Conservation (phyloP, 192 early-diverging fungal species). For the Linnemannia zychae region DNA sequence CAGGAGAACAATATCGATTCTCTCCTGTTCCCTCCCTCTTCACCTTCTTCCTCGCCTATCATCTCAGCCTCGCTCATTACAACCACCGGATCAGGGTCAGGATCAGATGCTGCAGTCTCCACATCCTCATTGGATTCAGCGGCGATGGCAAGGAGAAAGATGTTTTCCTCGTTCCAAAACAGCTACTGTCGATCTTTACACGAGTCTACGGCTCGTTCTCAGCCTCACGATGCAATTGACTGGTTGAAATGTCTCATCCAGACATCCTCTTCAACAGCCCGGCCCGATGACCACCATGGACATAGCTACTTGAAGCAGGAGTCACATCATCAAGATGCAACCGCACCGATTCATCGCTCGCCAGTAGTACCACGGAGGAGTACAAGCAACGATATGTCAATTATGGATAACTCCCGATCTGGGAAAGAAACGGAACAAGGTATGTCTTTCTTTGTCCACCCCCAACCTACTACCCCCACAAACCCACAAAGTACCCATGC, state of each 20-base stretch:
- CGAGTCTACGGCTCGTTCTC: conserved; percentile 13
- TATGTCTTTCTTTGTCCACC: no score
- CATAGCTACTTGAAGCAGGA: background rate
- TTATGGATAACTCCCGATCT: background rate
- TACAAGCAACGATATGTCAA: background rate
- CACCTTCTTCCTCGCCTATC: background rate
- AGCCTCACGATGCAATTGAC: conserved; percentile 20
- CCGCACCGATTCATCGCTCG: background rate
- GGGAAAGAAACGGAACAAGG: no score
- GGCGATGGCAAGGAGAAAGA: background rate
- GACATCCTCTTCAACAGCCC: background rate
- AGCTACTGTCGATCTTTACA: conserved; percentile 29
- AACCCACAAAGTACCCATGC: no score
- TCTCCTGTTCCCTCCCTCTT: background rate
- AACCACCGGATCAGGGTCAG: background rate
- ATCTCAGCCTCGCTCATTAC: background rate
- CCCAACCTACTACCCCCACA: no score
- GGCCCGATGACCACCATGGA: background rate
- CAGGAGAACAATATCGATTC: background rate
- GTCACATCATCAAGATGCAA: background rate
- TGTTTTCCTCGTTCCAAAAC: background rate
- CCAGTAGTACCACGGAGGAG: background rate
- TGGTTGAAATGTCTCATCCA: conserved; percentile 52
- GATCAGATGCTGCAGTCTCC: background rate
- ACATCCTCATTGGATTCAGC: background rate